A percentile compares a stretch with the other conserved stretches of the same genome.
Evolutionary conservation across 2,329 filamentous ascomycete genomes (phyloP).

Genomic region (Trichoderma cornu-damae): DNA sequence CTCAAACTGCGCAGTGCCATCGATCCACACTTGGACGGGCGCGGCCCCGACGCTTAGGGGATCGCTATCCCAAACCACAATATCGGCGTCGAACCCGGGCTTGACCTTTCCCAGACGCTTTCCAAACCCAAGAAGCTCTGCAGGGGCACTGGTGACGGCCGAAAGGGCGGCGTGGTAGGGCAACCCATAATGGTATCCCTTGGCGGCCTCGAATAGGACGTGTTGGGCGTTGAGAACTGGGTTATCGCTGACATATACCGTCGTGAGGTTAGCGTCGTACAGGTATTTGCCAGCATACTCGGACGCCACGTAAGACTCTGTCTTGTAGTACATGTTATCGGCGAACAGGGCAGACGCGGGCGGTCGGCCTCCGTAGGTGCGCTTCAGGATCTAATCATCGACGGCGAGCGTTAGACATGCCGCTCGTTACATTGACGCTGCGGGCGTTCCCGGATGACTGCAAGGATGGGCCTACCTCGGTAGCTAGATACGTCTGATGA

Average conservation of each 20-base stretch:
- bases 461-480: slow-evolving; percentile 48
- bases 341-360: slow-evolving; percentile 62
- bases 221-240: slow-evolving; percentile 66
- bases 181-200: slow-evolving; percentile 55
- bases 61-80: slow-evolving; percentile 60
- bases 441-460: too few relatives aligned
- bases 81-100: slow-evolving; percentile 56
- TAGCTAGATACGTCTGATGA: slow-evolving; percentile 60
- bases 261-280: slow-evolving; percentile 59
- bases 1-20: slow-evolving; percentile 52
- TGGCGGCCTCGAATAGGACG: slow-evolving; percentile 60
- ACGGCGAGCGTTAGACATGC: not conserved
- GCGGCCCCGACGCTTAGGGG: slow-evolving; percentile 55
- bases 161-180: slow-evolving; percentile 56
- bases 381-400: slow-evolving; percentile 47
- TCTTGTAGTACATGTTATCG: slow-evolving; percentile 69
- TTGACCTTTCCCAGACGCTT: slow-evolving; percentile 57
- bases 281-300: slow-evolving; percentile 63
- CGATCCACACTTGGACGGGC: slow-evolving; percentile 59
- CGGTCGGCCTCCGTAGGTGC: slow-evolving; percentile 49
- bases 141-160: slow-evolving; percentile 54
- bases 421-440: not conserved
- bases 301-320: slow-evolving; percentile 59
- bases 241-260: slow-evolving; percentile 66
- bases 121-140: slow-evolving; percentile 52